These are phyloP conservation scores for Melampsora americana DNA, from an alignment of 1,284 basidiomycete species.

Conservation along the genomic window DNA sequence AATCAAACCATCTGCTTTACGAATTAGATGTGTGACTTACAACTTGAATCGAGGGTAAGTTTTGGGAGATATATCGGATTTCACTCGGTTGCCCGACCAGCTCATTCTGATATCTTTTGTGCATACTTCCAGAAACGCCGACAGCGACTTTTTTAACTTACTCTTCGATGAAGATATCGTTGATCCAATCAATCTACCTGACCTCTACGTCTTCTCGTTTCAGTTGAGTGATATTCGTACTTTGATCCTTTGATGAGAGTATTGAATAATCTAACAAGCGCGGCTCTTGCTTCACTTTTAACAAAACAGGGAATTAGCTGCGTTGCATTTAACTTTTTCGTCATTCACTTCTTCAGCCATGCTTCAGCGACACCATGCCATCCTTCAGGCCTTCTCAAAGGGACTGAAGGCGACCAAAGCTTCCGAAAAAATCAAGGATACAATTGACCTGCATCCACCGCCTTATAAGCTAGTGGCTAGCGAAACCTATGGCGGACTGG, in stretches of 20 bases:
- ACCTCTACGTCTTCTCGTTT: conserved; percentile 35
- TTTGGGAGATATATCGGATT: too few relatives aligned
- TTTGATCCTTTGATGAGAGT: background rate
- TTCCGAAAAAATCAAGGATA: background rate
- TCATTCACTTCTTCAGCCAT: conserved; percentile 25
- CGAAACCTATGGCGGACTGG: conserved; percentile 29
- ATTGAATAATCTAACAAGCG: background rate
- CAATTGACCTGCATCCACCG: background rate
- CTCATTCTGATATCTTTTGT: conserved; percentile 5
- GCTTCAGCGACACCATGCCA: conserved; percentile 43
- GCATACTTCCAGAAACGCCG: conserved; percentile 1
- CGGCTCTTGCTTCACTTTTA: background rate
- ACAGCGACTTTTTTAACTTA: conserved; percentile 21
- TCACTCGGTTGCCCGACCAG: background rate
- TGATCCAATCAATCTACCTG: conserved; percentile 20
- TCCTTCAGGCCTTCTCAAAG: conserved; percentile 32
- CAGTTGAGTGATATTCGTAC: conserved; percentile 14
- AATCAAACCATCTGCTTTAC: background rate
- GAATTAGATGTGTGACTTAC: conserved; percentile 40
- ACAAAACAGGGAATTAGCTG: conserved; percentile 28
- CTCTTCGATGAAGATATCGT: conserved; percentile 19
- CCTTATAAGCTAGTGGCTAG: conserved; percentile 23
- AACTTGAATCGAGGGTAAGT: conserved; percentile 37
- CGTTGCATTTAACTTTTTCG: conserved; percentile 31
- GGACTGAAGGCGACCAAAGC: conserved; percentile 21